These are phyloP conservation scores for Ceratocystiopsis minuta DNA, from an alignment of 2,329 filamentous ascomycete genomes.

Conservation along the genomic window DNA sequence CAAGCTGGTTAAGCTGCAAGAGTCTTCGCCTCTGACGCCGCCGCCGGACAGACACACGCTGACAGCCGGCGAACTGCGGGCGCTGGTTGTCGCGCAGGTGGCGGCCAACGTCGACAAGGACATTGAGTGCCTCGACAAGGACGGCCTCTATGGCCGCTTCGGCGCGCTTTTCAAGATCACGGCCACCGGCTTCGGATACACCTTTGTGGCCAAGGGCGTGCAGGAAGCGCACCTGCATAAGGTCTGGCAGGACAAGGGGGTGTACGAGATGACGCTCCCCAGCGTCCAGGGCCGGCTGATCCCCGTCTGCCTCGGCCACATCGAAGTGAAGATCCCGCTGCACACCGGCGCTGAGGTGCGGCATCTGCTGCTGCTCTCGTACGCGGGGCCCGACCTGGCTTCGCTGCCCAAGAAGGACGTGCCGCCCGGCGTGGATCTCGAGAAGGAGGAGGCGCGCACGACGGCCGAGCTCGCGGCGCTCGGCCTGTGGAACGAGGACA, in stretches of 20 bases:
- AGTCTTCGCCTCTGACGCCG: not conserved
- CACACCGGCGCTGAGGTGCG: not conserved
- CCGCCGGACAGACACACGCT: too few species aligned
- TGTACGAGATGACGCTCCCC: too few species aligned
- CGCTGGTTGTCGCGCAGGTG: constrained; percentile 2
- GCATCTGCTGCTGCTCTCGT: constrained; percentile 4
- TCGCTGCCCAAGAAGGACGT: not conserved
- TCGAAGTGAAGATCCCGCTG: constrained; percentile 1
- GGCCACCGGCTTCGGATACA: constrained; percentile 3
- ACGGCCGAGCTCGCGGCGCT: not conserved
- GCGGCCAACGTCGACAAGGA: constrained; percentile 1
- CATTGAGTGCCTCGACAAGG: not conserved
- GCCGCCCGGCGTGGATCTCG: not conserved
- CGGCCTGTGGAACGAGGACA: not conserved
- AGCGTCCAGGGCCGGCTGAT: constrained; percentile 3
- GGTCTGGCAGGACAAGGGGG: too few species aligned
- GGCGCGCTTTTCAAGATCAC: constrained; percentile 3
- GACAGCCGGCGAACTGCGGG: not conserved
- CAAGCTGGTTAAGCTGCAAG: not conserved
- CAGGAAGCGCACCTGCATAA: not conserved
- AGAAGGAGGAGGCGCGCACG: not conserved
- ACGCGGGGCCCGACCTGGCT: not conserved
- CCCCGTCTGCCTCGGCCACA: constrained; percentile 1
- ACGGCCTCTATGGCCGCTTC: not conserved
- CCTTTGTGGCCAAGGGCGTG: constrained; percentile 3